Evolutionary conservation across 192 early-diverging fungal genomes (phyloP), one percentile per base, ranked within the genome.

Genomic region (Funneliformis geosporum): DNA sequence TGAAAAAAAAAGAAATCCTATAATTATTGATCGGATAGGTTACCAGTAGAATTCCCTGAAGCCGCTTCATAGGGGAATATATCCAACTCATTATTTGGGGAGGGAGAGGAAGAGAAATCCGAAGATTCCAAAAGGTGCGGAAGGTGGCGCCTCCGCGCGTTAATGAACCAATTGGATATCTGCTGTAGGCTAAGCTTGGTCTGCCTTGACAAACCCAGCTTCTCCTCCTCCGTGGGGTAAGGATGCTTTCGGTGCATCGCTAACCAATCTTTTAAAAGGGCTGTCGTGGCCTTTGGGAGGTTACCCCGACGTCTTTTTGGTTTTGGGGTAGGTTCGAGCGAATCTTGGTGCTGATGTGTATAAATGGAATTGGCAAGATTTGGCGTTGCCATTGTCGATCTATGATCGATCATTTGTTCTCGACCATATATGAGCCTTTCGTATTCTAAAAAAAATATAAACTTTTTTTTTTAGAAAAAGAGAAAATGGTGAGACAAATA

Each of bases 131-230:
- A 73, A 42, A 86, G 81, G 40, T 81, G 79, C n/a, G 84, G 86
- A 0, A 89, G 73, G 28, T 85, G 84, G 12, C 92, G 81, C 21
- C 92, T 79, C 5, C 92, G 80, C 0, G 92, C 92, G 83, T 93
- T 93, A 39, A 93, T 93, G 73, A 93, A 93, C 92, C 92, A 93
- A 78, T 93, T 92, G 72, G 89, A 92, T 72, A 93, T 91, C 74
- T 93, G 92, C 68, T 88, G 89, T 66, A 92, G 80, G 1, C 86
- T 90, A 25, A 93, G 80, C 0, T 84, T 82, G 0, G 92, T 85
- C 83, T 25, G 80, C 65, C 14, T n/a, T n/a, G 86, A 85, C 28
- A 93, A 75, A 16, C 77, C 79, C 28, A 81, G 73, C 79, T 93
- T 93, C 42, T 90, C 88, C 9, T 87, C 87, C 62, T 93, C 92